Percentiles rank a stretch among this genome's conserved stretches.
Conservation (phyloP, 371 early-diverging fungal genomes). For the Saksenaea oblongispora region DNA sequence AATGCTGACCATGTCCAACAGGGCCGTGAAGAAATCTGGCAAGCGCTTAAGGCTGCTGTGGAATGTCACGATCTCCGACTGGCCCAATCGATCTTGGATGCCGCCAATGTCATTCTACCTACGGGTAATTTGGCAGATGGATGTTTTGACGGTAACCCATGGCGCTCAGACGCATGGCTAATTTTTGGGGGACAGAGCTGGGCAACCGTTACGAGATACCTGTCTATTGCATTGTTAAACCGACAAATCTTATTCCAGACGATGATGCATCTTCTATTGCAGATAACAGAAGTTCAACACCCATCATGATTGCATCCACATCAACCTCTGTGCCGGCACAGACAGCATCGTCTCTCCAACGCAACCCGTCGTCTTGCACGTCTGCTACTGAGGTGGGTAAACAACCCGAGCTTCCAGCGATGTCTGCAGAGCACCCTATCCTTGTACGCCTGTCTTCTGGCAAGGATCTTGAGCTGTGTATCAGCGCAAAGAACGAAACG, state of each 20-base stretch:
- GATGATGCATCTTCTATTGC: background rate
- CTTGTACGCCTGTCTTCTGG: constrained; percentile 38
- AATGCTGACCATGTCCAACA: constrained; percentile 11
- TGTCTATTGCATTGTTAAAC: constrained; percentile 62
- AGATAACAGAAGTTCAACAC: background rate
- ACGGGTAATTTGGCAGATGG: constrained; percentile 70
- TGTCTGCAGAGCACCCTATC: constrained; percentile 13
- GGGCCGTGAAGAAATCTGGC: constrained; percentile 76
- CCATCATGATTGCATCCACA: constrained; percentile 7
- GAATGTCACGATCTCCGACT: constrained; percentile 45
- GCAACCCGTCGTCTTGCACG: background rate
- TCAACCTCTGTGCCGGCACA: constrained; percentile 2
- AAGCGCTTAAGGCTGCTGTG: constrained; percentile 60
- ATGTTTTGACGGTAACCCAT: constrained; percentile 61
- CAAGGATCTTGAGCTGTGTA: constrained; percentile 28
- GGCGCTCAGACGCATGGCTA: background rate
- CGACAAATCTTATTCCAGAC: constrained; percentile 52
- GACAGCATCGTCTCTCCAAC: background rate
- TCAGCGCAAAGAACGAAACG: constrained; percentile 27
- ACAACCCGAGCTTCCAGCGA: background rate
- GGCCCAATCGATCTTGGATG: constrained; percentile 66
- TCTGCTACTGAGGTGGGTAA: background rate
- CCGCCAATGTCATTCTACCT: constrained; percentile 67
- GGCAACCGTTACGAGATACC: constrained; percentile 72
- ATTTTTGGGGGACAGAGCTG: constrained; percentile 41